phyloP scores from a whole-genome alignment of 2,329 filamentous ascomycete genomes.

The Monosporascus sp. region DNA sequence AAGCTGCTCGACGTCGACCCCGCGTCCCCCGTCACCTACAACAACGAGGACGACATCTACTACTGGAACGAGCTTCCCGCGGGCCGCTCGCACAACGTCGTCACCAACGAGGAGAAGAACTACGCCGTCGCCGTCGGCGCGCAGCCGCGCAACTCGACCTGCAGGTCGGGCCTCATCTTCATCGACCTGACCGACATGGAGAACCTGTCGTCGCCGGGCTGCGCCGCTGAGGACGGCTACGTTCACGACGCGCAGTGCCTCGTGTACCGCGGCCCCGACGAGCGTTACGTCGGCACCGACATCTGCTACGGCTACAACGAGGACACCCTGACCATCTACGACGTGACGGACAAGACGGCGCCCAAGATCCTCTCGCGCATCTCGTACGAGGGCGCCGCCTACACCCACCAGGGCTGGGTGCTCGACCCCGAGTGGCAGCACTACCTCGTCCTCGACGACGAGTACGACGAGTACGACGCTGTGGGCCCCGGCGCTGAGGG shows the following conservation, averaged over 20 bases:
- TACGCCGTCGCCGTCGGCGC: conserved; percentile 41
- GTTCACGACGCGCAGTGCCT: conserved; percentile 58
- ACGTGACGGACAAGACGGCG: conserved; percentile 40
- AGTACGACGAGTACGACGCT: conserved; percentile 39
- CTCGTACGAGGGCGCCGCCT: conserved; percentile 46
- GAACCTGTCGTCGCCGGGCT: conserved; percentile 48
- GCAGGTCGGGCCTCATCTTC: conserved; percentile 52
- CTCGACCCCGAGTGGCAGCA: conserved; percentile 32
- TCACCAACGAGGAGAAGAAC: conserved; percentile 38
- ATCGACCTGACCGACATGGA: conserved; percentile 49
- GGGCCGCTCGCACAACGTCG: conserved; percentile 41
- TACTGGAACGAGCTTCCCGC: conserved; percentile 35
- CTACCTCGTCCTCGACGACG: conserved; percentile 41
- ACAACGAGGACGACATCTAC: conserved; percentile 34
- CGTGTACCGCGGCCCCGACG: conserved; percentile 45
- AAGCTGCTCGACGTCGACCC: conserved; percentile 46
- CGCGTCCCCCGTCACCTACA: conserved; percentile 36
- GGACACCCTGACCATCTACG: conserved; percentile 44
- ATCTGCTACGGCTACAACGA: conserved; percentile 54
- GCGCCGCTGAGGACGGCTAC: conserved; percentile 50
- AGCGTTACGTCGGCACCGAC: conserved; percentile 37
- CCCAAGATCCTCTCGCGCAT: conserved; percentile 42
- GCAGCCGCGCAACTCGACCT: conserved; percentile 34
- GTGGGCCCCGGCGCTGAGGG: conserved; percentile 29
- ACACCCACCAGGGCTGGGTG: conserved; percentile 50